Base-by-base conservation (phyloP, 192 early-diverging fungal species). In the Martensiomyces pterosporus region DNA sequence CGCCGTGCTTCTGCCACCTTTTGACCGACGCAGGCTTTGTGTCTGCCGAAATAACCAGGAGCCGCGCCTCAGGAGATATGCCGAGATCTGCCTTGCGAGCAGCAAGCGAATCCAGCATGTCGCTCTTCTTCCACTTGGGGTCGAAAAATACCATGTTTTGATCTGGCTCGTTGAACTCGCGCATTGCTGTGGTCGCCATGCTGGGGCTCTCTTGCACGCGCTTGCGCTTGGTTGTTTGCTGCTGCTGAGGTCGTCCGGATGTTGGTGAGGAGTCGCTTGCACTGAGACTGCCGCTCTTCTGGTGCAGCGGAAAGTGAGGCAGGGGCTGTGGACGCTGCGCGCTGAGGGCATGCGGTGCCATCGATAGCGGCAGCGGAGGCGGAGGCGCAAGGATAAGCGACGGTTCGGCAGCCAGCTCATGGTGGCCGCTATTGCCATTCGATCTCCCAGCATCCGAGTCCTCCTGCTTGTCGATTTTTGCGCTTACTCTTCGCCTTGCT, bases 331-430 rank as follows among this genome's bases (percentile, higher is more conserved):
- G n/a, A n/a, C n/a, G n/a, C n/a, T n/a, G n/a, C n/a, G n/a, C n/a
- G n/a, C n/a, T n/a, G n/a, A n/a, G n/a, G n/a, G n/a, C n/a, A n/a
- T n/a, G n/a, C n/a, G n/a, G n/a, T n/a, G n/a, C n/a, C n/a, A n/a
- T n/a, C n/a, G n/a, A n/a, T n/a, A n/a, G n/a, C n/a, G n/a, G n/a
- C n/a, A n/a, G n/a, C n/a, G n/a, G n/a, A n/a, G n/a, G 39, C n/a
- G 55, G 55, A 12, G 47, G 54, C 2, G 48, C 54, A 26, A 62
- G 47, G 4, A 57, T 34, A 29, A 56, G 18, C 16, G 62, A 64
- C 15, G 54, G 49, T 44, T 64, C 62, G 12, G 58, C 47, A 24
- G 16, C 14, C 14, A 57, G 19, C 19, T 24, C 19, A 15, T n/a
- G 8, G 34, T 47, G 12, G 22, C 16, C 19, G 14, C 10, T 36